These are phyloP conservation scores for Parmales sp. DNA, from an alignment of 108 stramenopile species.

Conservation along the genomic window DNA sequence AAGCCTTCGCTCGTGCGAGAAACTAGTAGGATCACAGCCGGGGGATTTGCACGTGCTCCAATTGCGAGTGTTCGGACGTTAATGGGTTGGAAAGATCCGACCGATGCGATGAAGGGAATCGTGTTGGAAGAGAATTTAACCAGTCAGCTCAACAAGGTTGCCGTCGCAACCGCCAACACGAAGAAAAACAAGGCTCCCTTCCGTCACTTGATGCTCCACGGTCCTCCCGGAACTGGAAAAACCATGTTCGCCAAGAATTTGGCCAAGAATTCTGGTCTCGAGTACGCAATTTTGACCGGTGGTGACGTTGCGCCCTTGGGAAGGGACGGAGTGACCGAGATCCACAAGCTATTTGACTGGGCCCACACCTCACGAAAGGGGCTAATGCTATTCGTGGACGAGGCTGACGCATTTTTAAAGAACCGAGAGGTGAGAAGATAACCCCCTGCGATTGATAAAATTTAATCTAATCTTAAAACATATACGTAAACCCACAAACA, in stretches of 20 bases:
- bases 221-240: constrained; percentile 97
- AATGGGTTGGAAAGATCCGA: constrained; percentile 56
- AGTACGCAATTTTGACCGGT: constrained; percentile 97
- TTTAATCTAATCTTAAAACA: too few species aligned
- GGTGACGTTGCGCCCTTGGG: constrained; percentile 98
- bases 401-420: constrained; percentile 97
- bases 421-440: too few species aligned
- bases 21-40: constrained; percentile 69
- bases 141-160: constrained; percentile 65
- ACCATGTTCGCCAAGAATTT: constrained; percentile 96
- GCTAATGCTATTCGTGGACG: constrained; percentile 93
- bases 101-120: constrained; percentile 86
- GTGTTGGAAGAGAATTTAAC: constrained; percentile 76
- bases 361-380: constrained; percentile 87
- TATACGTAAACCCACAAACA: too few species aligned
- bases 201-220: constrained; percentile 94
- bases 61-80: constrained; percentile 40
- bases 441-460: too few species aligned
- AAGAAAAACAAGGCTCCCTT: constrained; percentile 95
- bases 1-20: constrained; percentile 95
- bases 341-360: constrained; percentile 99
- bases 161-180: constrained; percentile 89
- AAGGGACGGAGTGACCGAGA: constrained; percentile 94
- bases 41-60: constrained; percentile 45
- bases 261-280: constrained; percentile 87